Evolutionary conservation across 2,329 filamentous ascomycete species (phyloP), one percentile per base, ranked within the genome.

Genomic region (Cladophialophora psammophila): DNA sequence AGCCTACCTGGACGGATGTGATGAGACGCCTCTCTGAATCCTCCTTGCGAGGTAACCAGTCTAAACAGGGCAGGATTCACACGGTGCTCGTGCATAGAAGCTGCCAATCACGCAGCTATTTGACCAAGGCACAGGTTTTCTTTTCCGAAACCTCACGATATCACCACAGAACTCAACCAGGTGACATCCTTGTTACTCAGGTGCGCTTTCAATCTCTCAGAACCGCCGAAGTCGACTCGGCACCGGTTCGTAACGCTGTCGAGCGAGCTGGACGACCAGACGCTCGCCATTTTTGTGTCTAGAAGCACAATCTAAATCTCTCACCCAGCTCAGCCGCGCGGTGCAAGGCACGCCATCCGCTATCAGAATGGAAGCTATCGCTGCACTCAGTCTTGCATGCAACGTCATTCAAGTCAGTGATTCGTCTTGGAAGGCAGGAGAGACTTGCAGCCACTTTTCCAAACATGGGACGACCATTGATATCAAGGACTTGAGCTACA

Each of bases 381-480:
- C 34, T n/a, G 38, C 60, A 0, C 34, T 63, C 10, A 38, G 50
- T 48, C 26, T 63, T n/a, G 52, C 32, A 35, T 56, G 35, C 34
- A 63, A 63, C 15, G 26, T 63, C 26, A n/a, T 63, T 18, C 60
- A 63, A 48, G 26, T 63, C 13, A 13, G 56, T 15, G 60, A 56
- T 20, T 38, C 36, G 8, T 57, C 60, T 2, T 48, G 7, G 18
- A 56, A 45, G 34, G 38, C 38, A 13, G 20, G 31, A 7, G 52
- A 56, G 34, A 20, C 26, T 15, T 63, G 45, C 34, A 45, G 20
- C 18, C 35, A 63, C 8, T 34, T 63, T 15, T 40, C 31, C 26
- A 40, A 63, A 6, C 20, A 48, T 34, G 60, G 60, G 12, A 57
- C 52, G 15, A 48, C 60, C 36, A 15, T 36, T 9, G 20, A 63